A percentile compares a stretch with the other conserved stretches of the same genome.
These are phyloP conservation scores for Penicillium verhagenii DNA, from an alignment of 495 filamentous ascomycete genomes.

Conservation along the genomic window DNA sequence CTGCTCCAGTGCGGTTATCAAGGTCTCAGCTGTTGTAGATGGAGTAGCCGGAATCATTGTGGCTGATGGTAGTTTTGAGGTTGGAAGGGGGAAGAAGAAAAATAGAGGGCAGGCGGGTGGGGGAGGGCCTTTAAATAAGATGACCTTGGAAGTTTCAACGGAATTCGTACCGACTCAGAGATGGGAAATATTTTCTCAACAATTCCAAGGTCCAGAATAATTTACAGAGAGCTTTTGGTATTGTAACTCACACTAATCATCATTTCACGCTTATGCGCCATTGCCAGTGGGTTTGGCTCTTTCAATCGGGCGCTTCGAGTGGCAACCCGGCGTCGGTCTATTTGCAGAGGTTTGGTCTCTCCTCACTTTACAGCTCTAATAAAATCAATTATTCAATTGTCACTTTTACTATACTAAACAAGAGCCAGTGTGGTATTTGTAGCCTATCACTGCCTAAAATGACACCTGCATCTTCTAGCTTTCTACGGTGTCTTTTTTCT, in stretches of 20 bases:
- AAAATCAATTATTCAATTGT: neutral
- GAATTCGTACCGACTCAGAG: neutral
- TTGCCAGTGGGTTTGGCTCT: too few species aligned
- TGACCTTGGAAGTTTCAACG: too few species aligned
- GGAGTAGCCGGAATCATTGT: constrained; percentile 14
- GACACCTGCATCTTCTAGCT: neutral
- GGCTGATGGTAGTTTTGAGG: too few species aligned
- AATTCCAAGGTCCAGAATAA: too few species aligned
- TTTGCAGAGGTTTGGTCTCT: too few species aligned
- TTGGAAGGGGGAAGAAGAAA: neutral
- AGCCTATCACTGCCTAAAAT: neutral
- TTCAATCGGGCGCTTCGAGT: too few species aligned
- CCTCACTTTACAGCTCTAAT: neutral
- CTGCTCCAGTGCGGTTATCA: constrained; percentile 29
- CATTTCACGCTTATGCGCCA: too few species aligned
- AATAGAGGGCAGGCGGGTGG: neutral
- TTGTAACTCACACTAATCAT: too few species aligned
- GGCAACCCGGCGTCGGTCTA: too few species aligned
- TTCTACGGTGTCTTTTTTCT: neutral
- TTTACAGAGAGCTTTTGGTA: too few species aligned
- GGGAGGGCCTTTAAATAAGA: neutral
- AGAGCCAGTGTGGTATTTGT: neutral
- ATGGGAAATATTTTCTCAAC: too few species aligned
- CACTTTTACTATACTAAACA: neutral
- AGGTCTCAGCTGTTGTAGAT: constrained; percentile 13